A percentile compares a stretch with the other conserved stretches of the same genome.
These are phyloP conservation scores for Bodo saltans DNA, from an alignment of 78 protist genomes.

Conservation along the genomic window DNA sequence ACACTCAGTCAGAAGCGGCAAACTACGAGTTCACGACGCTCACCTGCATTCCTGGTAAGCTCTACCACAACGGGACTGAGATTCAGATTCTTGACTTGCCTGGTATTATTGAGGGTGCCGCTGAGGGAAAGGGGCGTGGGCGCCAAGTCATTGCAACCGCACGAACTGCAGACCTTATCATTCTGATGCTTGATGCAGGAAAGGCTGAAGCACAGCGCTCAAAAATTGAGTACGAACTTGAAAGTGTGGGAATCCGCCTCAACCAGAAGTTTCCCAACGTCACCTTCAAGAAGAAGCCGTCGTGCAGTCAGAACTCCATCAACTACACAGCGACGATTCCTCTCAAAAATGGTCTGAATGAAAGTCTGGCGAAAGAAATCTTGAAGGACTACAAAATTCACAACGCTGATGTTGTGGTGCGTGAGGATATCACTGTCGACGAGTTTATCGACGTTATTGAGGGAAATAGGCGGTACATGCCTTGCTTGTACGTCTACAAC, in stretches of 20 bases:
- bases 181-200: slow-evolving; percentile 73
- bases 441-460: slow-evolving; percentile 72
- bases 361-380: slow-evolving; percentile 10
- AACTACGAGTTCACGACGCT: slow-evolving; percentile 86
- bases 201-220: slow-evolving; percentile 42
- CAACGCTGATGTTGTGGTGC: slow-evolving; percentile 47
- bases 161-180: slow-evolving; percentile 56
- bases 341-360: slow-evolving; percentile 33
- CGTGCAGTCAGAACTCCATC: slow-evolving; percentile 49
- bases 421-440: slow-evolving; percentile 65
- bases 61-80: slow-evolving; percentile 36
- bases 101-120: slow-evolving; percentile 87
- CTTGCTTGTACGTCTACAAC: slow-evolving; percentile 66
- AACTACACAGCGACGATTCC: slow-evolving; percentile 6
- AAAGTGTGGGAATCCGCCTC: slow-evolving; percentile 58
- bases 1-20: slow-evolving; percentile 62
- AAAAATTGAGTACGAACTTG: slow-evolving; percentile 55
- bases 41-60: slow-evolving; percentile 75
- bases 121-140: slow-evolving; percentile 54
- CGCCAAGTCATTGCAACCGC: slow-evolving; percentile 61
- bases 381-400: slow-evolving; percentile 48
- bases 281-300: slow-evolving; percentile 29
- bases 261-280: slow-evolving; percentile 61
- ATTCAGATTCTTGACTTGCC: slow-evolving; percentile 77
- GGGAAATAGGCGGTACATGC: slow-evolving; percentile 63